phyloP scores from a whole-genome alignment of 1,284 basidiomycete genomes.

The Leucocoprinus gongylophorus region DNA sequence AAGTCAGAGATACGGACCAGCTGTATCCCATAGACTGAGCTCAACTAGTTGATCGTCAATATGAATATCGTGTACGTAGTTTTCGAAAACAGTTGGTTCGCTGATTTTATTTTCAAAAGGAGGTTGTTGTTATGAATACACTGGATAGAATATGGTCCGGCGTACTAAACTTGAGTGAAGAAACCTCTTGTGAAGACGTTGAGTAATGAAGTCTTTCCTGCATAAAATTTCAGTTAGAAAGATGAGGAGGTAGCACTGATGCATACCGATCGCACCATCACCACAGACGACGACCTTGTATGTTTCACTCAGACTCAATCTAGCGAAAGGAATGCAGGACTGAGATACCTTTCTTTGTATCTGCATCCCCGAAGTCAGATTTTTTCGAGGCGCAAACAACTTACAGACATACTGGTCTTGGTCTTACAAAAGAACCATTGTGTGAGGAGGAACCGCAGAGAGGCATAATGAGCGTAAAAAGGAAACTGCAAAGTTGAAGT shows the following conservation, averaged over 20 bases:
- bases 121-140: neutral
- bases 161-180: conserved; percentile 84
- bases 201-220: conserved; percentile 74
- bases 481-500: neutral
- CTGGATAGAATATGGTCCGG: neutral
- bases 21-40: conserved; percentile 94
- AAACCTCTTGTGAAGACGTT: conserved; percentile 84
- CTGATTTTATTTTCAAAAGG: conserved; percentile 33
- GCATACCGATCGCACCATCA: conserved; percentile 83
- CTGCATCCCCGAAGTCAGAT: conserved; percentile 19
- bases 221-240: conserved; percentile 6
- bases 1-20: conserved; percentile 49
- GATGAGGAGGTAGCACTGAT: neutral
- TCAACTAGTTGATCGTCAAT: conserved; percentile 84
- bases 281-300: conserved; percentile 59
- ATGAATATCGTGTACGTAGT: conserved; percentile 82
- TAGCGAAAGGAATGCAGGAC: neutral
- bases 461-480: conserved; percentile 30
- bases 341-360: conserved; percentile 37
- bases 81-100: conserved; percentile 91
- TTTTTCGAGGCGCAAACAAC: conserved; percentile 7
- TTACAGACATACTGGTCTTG: conserved; percentile 38
- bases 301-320: neutral
- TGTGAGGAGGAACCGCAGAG: conserved; percentile 47
- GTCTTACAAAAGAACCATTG: conserved; percentile 41